Percentiles rank a stretch among this genome's conserved stretches.
phyloP scores from a whole-genome alignment of 2,329 filamentous ascomycete genomes.

The Aspergillus oerlinghausenensis region DNA sequence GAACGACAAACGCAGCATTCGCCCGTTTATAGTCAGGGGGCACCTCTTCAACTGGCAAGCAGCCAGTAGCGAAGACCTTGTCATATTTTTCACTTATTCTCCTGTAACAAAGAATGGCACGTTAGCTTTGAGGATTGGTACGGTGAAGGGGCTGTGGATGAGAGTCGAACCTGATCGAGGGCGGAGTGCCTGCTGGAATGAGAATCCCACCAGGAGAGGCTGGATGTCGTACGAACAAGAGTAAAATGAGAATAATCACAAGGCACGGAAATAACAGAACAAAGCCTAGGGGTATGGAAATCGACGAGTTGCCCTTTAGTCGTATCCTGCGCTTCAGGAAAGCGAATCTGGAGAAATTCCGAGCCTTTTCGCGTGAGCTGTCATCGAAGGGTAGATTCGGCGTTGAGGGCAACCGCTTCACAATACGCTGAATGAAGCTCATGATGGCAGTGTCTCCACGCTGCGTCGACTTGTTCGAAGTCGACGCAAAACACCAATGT shows the following conservation, averaged over 20 bases:
- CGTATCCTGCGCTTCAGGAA: conserved; percentile 85
- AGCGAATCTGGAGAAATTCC: conserved; percentile 54
- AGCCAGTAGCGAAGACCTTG: conserved; percentile 91
- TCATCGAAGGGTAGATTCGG: conserved; percentile 45
- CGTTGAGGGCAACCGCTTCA: conserved; percentile 48
- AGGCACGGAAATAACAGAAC: conserved; percentile 89
- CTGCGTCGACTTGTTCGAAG: conserved; percentile 13
- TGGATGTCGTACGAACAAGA: conserved; percentile 85
- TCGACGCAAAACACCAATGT: conserved; percentile 5
- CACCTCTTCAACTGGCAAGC: conserved; percentile 66
- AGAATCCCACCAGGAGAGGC: conserved; percentile 75
- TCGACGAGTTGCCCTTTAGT: conserved; percentile 82
- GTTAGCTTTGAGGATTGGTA: conserved; percentile 13
- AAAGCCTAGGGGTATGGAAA: conserved; percentile 88
- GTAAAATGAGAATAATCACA: conserved; percentile 82
- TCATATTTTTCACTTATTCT: conserved; percentile 97
- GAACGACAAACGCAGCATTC: conserved; percentile 92
- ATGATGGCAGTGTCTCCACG: conserved; percentile 36
- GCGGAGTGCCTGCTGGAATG: conserved; percentile 82
- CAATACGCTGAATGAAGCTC: conserved; percentile 51
- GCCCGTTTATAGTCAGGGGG: conserved; percentile 63
- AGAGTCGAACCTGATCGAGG: conserved; percentile 71
- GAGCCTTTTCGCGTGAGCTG: conserved; percentile 41
- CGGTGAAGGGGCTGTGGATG: not conserved
- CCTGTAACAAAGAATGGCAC: conserved; percentile 43